Conservation (phyloP, 192 early-diverging fungal species). For the Backusella morwellensis region DNA sequence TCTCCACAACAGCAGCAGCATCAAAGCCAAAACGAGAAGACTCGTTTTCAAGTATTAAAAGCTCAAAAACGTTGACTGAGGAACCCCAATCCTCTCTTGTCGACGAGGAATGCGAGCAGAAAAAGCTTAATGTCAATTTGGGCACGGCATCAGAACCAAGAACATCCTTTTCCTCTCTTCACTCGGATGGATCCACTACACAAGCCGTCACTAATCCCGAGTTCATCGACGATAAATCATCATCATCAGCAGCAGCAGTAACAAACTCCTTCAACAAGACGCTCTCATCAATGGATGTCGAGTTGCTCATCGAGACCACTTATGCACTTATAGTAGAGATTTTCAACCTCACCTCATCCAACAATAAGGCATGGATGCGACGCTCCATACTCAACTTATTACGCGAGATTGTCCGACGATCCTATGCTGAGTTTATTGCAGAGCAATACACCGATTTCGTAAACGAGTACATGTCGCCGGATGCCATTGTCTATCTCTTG, state of each 20-base stretch:
- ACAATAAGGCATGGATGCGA: conserved; percentile 37
- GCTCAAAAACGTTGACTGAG: neutral
- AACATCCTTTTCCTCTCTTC: neutral
- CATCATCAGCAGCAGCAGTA: neutral
- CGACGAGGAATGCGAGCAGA: neutral
- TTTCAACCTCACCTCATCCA: conserved; percentile 31
- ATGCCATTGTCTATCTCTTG: conserved; percentile 16
- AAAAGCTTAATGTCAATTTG: neutral
- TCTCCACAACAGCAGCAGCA: neutral
- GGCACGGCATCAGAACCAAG: neutral
- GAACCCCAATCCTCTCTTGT: neutral
- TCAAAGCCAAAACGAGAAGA: neutral
- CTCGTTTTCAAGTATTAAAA: neutral
- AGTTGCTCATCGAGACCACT: conserved; percentile 37
- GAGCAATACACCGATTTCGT: conserved; percentile 33
- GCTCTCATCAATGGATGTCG: conserved; percentile 17
- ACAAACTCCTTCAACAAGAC: neutral
- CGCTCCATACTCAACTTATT: conserved; percentile 33
- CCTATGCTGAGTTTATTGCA: conserved; percentile 30
- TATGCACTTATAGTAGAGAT: conserved; percentile 36
- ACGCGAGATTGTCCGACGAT: conserved; percentile 35
- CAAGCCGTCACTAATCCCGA: neutral
- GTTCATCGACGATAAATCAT: neutral
- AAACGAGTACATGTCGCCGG: conserved; percentile 15
- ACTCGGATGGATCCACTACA: neutral